phyloP scores from a whole-genome alignment of 2,329 filamentous ascomycete species.

The Tolypocladium ophioglossoides region DNA sequence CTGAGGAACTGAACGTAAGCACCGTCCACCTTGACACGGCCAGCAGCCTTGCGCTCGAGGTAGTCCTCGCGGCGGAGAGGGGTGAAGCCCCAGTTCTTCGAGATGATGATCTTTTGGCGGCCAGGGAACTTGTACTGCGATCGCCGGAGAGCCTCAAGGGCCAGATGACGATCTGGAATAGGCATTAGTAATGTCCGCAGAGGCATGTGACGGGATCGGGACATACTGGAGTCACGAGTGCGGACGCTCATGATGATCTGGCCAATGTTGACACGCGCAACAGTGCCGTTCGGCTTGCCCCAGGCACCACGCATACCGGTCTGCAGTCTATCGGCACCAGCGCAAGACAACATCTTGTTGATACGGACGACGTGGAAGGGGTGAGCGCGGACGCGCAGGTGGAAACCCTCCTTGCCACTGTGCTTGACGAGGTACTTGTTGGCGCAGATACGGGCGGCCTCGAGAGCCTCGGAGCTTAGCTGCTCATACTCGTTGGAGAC shows the following conservation, averaged over 20 bases:
- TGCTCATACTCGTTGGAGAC: constrained; percentile 99
- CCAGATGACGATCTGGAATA: constrained; percentile 65
- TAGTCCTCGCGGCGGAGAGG: constrained; percentile 97
- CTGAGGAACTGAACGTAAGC: constrained; percentile 98
- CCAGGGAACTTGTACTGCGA: constrained; percentile 99
- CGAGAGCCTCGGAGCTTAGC: constrained; percentile 97
- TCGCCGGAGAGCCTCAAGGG: constrained; percentile 97
- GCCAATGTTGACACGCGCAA: constrained; percentile 99
- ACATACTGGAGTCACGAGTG: constrained; percentile 84
- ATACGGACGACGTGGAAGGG: constrained; percentile 99
- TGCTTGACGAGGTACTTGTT: constrained; percentile 89
- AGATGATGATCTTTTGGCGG: constrained; percentile 99
- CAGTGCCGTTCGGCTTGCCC: constrained; percentile 98
- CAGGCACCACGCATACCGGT: constrained; percentile 99
- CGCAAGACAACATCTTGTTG: constrained; percentile 99
- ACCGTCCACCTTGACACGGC: constrained; percentile 92
- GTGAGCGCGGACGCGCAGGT: constrained; percentile 77
- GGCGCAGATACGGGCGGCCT: constrained; percentile 99
- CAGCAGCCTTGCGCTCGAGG: constrained; percentile 86
- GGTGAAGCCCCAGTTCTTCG: constrained; percentile 99
- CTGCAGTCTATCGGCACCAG: constrained; percentile 99
- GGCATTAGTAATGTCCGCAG: constrained; percentile 13
- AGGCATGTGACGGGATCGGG: background rate
- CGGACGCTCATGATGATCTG: constrained; percentile 97
- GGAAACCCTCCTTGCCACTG: constrained; percentile 63